Evolutionary conservation across 2,329 filamentous ascomycete species (phyloP).

Genomic region (Seiridium unicorne): DNA sequence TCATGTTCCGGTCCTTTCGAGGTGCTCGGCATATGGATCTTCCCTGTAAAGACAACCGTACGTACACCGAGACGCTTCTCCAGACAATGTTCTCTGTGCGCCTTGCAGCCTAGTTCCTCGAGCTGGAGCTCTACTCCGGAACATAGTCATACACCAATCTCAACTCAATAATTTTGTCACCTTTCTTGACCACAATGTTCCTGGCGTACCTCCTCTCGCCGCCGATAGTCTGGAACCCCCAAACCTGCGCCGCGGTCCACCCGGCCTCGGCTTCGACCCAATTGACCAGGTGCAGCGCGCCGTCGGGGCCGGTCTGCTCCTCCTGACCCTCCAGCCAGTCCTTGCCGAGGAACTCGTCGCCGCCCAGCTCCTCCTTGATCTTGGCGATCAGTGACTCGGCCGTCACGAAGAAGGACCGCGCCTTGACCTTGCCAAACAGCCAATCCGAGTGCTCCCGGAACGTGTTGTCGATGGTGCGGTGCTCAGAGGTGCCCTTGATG

Average conservation of each 20-base stretch:
- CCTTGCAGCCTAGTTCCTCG: not conserved
- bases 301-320: constrained; percentile 51
- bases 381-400: constrained; percentile 56
- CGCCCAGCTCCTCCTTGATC: constrained; percentile 48
- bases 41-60: not conserved
- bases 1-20: not conserved
- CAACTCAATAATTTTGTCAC: constrained; percentile 43
- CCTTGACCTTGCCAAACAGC: constrained; percentile 73
- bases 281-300: constrained; percentile 64
- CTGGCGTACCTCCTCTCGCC: constrained; percentile 52
- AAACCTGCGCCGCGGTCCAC: constrained; percentile 57
- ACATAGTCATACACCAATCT: constrained; percentile 57
- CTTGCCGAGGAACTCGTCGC: constrained; percentile 47
- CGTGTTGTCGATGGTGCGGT: constrained; percentile 49
- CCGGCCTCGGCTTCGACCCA: constrained; percentile 47
- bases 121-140: constrained; percentile 12
- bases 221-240: constrained; percentile 57
- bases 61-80: not conserved
- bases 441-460: constrained; percentile 69
- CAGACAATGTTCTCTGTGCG: too few species aligned
- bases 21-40: not conserved
- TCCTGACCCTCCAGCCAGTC: constrained; percentile 59
- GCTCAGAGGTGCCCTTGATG: constrained; percentile 62
- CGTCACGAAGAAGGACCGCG: constrained; percentile 52
- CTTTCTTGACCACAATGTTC: constrained; percentile 54